Base-by-base conservation (phyloP, 176 grass and related monocot genomes). In the Eragrostis nindensis region DNA sequence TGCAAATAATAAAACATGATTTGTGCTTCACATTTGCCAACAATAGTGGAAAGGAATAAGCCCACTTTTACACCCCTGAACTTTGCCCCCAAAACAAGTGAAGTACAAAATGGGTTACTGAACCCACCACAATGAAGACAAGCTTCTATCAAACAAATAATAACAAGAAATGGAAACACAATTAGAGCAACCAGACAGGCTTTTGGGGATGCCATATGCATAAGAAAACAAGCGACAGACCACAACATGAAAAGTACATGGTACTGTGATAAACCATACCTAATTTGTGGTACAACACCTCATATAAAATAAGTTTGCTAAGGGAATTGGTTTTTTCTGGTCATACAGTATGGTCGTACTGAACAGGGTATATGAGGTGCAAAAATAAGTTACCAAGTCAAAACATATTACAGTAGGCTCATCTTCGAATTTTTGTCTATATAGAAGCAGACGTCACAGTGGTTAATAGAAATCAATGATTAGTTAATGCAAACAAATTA, bases 101-200 rank as follows among this genome's bases (percentile, higher is more conserved):
- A 62, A 62, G 0, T 63, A 62, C 9, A 47, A 62, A 44, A 29
- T 48, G 12, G 8, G 8, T 0, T 48, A 48, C 12, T 48, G 2
- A 0, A 48, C 46, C 46, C 46, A 36, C 46, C 8, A 11, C 14
- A 66, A 64, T 45, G 16, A 24, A 75, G 61, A 42, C 18, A 50
- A 87, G 27, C 53, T 57, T 66, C 62, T 69, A 39, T 27, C 62
- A 75, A 87, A 80, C 69, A 66, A 86, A 79, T 21, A 53, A 46
- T 22, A 88, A 66, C 60, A 75, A 56, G 66, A 40, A 78, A 73
- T 78, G 66, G 43, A 53, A 68, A 67, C 11, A 70, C 19, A 73
- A 74, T 39, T 40, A 40, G 17, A 54, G 29, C 64, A 62, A 11
- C 7, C 18, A 63, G 61, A 39, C 76, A 22, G 62, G 62, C 70